Base-by-base conservation (phyloP, 768 basidiomycete genomes). In the Boletus subparvulus region DNA sequence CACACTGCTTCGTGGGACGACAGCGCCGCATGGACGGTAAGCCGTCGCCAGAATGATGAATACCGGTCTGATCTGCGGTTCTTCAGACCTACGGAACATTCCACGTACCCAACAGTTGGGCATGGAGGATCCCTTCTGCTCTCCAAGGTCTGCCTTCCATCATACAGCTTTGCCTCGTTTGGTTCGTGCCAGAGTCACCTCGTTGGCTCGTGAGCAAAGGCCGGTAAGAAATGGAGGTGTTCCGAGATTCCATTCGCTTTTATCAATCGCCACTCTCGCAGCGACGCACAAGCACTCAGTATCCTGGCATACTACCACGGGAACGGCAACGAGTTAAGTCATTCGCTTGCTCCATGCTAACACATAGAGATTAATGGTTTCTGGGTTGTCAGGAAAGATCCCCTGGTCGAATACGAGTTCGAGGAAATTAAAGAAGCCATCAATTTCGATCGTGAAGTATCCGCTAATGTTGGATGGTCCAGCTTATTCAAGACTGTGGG, bases 1-100 rank as follows among this genome's bases (percentile, higher is more conserved):
- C 14, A 43, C 21, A 2, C 14, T 8, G 21, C 8, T 13, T 43
- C 24, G 41, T 24, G 48, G 6, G 17, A 32, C 47, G 33, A 32
- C 35, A 82, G 81, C 52, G 83, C 88, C 42, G 87, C 88, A 13
- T 92, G 88, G 89, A 78, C 86, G 0, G 59, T 61, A 44, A 24
- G 52, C 28, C 42, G 7, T 8, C 42, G 8, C 24, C 21, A 16
- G 24, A 43, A 43, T 14, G 42, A 24, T 14, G 24, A 24, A 16
- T 43, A 16, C 13, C 13, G 9, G 14, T 16, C 24, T 43, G 24
- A 43, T 24, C 21, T 24, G 14, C 13, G 3, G 13, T 5, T 41
- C 2, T 28, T 7, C 32, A 61, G 64, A 64, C 63, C 6, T 64
- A 61, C n/a, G 62, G 56, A 16, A 64, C 62, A 4, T 64, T 64